Evolutionary conservation across 108 stramenopile species (phyloP).

Genomic region (Cyclotella baltica): DNA sequence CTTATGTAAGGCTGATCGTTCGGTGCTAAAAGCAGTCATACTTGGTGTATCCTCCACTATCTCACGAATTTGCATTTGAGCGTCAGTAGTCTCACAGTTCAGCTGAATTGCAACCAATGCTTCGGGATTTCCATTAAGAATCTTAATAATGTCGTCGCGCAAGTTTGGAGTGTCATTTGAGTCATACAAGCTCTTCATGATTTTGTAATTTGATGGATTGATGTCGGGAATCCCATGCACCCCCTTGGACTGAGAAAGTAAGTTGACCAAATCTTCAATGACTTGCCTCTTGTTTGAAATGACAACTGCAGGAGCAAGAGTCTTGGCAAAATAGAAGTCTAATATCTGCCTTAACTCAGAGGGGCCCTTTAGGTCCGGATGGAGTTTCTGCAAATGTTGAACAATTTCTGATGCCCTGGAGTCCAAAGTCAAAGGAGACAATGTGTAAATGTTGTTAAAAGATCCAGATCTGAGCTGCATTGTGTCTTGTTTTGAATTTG

Average conservation of each 20-base stretch:
- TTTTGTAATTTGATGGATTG: conserved; percentile 60
- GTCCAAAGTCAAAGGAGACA: conserved; percentile 26
- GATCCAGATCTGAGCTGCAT: conserved; percentile 42
- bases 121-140: conserved; percentile 36
- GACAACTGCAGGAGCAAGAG: conserved; percentile 68
- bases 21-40: conserved; percentile 70
- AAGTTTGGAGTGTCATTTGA: conserved; percentile 64
- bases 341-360: conserved; percentile 56
- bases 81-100: conserved; percentile 41
- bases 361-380: neutral
- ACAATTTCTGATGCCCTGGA: conserved; percentile 16
- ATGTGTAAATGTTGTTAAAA: conserved; percentile 42
- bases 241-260: conserved; percentile 29
- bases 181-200: conserved; percentile 73
- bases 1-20: conserved; percentile 64
- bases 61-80: conserved; percentile 71
- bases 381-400: conserved; percentile 17
- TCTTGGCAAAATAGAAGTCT: conserved; percentile 61
- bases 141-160: conserved; percentile 65
- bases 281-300: conserved; percentile 35
- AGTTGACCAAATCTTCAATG: conserved; percentile 31
- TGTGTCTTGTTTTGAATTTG: neutral
- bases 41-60: conserved; percentile 75
- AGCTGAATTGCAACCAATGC: conserved; percentile 57
- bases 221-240: conserved; percentile 44